A percentile compares a stretch with the other conserved stretches of the same genome.
Conservation (phyloP, 345 rosid species). For the Psidium guajava region DNA sequence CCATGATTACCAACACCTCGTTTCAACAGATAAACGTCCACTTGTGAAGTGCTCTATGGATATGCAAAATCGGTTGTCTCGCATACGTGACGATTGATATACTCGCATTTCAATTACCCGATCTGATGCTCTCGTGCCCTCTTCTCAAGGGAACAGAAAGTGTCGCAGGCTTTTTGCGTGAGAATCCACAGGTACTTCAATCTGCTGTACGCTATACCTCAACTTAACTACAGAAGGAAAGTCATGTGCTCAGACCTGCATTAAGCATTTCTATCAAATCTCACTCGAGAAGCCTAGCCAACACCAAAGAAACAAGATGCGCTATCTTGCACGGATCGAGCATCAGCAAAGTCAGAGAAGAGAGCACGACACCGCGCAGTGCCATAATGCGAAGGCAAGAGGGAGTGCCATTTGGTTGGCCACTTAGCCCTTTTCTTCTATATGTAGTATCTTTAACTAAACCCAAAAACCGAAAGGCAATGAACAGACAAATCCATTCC, state of each 20-base stretch:
- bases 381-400: neutral
- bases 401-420: neutral
- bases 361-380: neutral
- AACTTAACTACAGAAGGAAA: neutral
- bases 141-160: neutral
- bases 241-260: neutral
- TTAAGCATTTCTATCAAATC: neutral
- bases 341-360: neutral
- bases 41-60: neutral
- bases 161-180: neutral
- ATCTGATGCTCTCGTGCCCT: neutral
- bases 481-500: neutral
- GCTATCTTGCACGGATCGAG: neutral
- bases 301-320: neutral
- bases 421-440: neutral
- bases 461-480: neutral
- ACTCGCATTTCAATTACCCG: neutral
- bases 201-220: neutral
- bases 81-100: neutral
- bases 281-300: neutral
- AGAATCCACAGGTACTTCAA: neutral
- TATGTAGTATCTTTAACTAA: neutral
- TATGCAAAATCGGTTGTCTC: neutral
- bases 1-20: neutral
- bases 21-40: neutral